Evolutionary conservation across 768 basidiomycete genomes (phyloP).

Genomic region (Mycena latifolia): DNA sequence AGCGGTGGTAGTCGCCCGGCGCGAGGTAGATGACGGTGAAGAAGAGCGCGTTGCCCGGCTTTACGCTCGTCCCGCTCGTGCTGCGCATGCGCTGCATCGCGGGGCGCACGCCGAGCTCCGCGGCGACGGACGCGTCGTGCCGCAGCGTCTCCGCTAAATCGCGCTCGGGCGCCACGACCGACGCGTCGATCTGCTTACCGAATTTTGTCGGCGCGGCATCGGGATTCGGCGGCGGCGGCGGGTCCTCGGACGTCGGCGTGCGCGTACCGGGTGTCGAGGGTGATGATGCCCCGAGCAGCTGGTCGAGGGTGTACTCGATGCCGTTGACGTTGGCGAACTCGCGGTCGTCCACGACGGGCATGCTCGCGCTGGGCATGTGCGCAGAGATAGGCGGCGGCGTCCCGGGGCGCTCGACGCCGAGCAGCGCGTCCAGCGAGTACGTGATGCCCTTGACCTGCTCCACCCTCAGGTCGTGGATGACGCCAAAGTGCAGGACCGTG

Average conservation of each 20-base stretch:
- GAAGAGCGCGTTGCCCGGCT: slow-evolving; percentile 86
- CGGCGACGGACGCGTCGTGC: slow-evolving; percentile 79
- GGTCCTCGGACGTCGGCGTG: slow-evolving; percentile 49
- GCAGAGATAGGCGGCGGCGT: slow-evolving; percentile 54
- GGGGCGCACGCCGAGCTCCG: slow-evolving; percentile 73
- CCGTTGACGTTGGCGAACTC: slow-evolving; percentile 98
- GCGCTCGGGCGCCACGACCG: slow-evolving; percentile 70
- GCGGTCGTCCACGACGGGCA: slow-evolving; percentile 80
- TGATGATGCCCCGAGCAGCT: slow-evolving; percentile 78
- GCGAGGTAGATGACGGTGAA: slow-evolving; percentile 98
- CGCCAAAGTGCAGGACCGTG: slow-evolving; percentile 91
- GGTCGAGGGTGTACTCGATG: slow-evolving; percentile 93
- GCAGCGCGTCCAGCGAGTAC: slow-evolving; percentile 93
- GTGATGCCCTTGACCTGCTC: slow-evolving; percentile 99
- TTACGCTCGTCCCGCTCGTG: slow-evolving; percentile 62
- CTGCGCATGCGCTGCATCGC: slow-evolving; percentile 49
- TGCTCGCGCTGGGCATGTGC: slow-evolving; percentile 50
- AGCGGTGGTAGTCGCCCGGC: slow-evolving; percentile 98
- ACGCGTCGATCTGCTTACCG: slow-evolving; percentile 80
- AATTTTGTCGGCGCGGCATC: slow-evolving; percentile 62
- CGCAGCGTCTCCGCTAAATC: slow-evolving; percentile 67
- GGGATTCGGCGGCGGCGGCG: slow-evolving; percentile 32
- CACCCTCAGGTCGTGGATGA: slow-evolving; percentile 80
- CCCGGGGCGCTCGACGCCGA: slow-evolving; percentile 77
- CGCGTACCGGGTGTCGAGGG: slow-evolving; percentile 38